Percentiles rank a stretch among this genome's conserved stretches.
Conservation (phyloP, 164 flowering plant genomes). For the grape (Vitis vinifera) region DNA sequence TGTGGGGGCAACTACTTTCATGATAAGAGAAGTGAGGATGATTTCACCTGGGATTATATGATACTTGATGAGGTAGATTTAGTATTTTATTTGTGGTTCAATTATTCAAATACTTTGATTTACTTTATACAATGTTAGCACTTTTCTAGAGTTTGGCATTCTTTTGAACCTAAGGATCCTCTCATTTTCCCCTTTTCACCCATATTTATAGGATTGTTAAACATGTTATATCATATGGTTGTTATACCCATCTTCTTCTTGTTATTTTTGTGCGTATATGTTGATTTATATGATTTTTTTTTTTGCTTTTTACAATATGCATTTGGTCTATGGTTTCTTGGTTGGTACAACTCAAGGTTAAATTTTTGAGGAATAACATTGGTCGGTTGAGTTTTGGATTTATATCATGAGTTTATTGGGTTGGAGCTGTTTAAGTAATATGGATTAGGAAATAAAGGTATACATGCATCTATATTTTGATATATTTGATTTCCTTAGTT, state of each 20-base stretch:
- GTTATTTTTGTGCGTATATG: not conserved
- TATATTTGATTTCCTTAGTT: too few relatives aligned
- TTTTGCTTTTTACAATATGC: too few relatives aligned
- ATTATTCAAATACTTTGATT: not conserved
- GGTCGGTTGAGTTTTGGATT: too few relatives aligned
- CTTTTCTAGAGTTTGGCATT: not conserved
- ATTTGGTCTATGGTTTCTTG: too few relatives aligned
- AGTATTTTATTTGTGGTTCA: not conserved
- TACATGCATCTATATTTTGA: too few relatives aligned
- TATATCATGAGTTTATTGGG: too few relatives aligned
- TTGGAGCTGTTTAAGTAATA: too few relatives aligned
- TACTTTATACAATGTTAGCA: not conserved
- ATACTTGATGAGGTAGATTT: slow-evolving; percentile 88
- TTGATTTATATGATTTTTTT: not conserved
- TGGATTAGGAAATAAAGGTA: too few relatives aligned
- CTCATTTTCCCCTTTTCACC: not conserved
- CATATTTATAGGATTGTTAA: not conserved
- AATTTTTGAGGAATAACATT: too few relatives aligned
- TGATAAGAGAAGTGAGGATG: slow-evolving; percentile 64
- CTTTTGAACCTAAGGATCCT: not conserved
- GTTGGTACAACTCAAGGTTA: too few relatives aligned
- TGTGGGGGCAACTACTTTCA: slow-evolving; percentile 37
- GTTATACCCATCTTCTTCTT: too few relatives aligned
- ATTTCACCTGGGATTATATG: slow-evolving; percentile 79
- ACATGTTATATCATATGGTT: too few relatives aligned